Percentiles rank a stretch among this genome's conserved stretches.
phyloP scores from a whole-genome alignment of 2,329 filamentous ascomycete genomes.

The Colletotrichum cordylinicola region DNA sequence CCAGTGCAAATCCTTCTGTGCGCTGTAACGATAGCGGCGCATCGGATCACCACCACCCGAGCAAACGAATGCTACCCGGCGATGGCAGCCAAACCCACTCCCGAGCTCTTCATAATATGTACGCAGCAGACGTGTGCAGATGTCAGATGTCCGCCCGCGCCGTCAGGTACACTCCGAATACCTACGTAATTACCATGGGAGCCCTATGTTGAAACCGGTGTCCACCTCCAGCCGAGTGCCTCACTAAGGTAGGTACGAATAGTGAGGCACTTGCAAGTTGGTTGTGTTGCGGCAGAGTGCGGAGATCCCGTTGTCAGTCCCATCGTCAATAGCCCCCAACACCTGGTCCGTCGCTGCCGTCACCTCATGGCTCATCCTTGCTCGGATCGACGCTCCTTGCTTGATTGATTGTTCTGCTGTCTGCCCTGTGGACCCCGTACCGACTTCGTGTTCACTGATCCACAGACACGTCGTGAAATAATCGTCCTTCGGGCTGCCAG shows the following conservation, averaged over 20 bases:
- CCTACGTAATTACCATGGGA: too few relatives aligned
- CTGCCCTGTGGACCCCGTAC: not conserved
- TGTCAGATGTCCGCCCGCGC: too few relatives aligned
- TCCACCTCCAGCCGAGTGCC: not conserved
- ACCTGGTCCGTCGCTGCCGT: not conserved
- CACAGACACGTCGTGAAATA: not conserved
- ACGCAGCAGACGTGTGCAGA: too few relatives aligned
- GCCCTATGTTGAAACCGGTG: not conserved
- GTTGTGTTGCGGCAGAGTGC: not conserved
- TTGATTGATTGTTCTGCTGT: not conserved
- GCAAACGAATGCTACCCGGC: not conserved
- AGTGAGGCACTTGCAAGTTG: too few relatives aligned
- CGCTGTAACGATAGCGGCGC: not conserved
- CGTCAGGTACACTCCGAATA: too few relatives aligned
- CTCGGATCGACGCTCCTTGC: conserved; percentile 3
- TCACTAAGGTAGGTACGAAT: too few relatives aligned
- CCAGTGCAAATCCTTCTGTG: not conserved
- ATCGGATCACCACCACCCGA: not conserved
- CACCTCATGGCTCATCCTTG: not conserved
- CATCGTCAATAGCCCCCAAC: not conserved
- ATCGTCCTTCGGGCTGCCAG: not conserved
- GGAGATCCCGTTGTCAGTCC: not conserved
- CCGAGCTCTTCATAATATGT: too few relatives aligned
- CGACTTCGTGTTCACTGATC: not conserved
- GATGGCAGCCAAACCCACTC: not conserved